phyloP scores from a whole-genome alignment of 2,329 filamentous ascomycete genomes.

The Coniochaeta hoffmannii region DNA sequence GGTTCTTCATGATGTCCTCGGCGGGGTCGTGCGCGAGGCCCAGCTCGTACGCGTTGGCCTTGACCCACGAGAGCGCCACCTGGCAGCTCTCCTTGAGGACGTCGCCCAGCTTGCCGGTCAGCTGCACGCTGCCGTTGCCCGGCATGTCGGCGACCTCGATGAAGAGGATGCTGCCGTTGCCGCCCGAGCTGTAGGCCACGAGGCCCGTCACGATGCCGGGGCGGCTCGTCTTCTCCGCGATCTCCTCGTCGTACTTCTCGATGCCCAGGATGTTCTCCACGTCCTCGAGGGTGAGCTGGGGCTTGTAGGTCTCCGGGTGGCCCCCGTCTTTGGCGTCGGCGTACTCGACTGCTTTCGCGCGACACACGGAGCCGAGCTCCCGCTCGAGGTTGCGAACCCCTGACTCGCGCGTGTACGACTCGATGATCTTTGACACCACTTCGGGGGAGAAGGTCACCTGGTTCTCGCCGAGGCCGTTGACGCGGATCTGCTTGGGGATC shows the following conservation, averaged over 20 bases:
- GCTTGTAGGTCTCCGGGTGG: conserved; percentile 61
- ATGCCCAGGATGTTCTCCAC: conserved; percentile 87
- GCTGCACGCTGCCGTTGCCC: conserved; percentile 81
- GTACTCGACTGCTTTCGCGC: conserved; percentile 90
- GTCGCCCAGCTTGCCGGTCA: conserved; percentile 93
- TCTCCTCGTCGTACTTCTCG: conserved; percentile 91
- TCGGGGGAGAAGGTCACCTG: conserved; percentile 73
- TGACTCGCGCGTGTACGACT: conserved; percentile 91
- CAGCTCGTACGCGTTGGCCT: conserved; percentile 87
- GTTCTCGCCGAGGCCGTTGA: conserved; percentile 73
- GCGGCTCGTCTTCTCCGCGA: conserved; percentile 75
- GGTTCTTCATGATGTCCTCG: conserved; percentile 92
- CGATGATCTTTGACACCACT: conserved; percentile 91
- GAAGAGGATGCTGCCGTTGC: conserved; percentile 93
- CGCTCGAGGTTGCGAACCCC: conserved; percentile 94
- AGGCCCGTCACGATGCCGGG: conserved; percentile 94
- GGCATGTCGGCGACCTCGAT: conserved; percentile 99
- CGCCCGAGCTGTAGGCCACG: conserved; percentile 87
- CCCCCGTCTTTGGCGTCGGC: conserved; percentile 79
- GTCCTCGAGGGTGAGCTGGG: conserved; percentile 67
- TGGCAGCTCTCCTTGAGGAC: conserved; percentile 97
- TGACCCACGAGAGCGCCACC: conserved; percentile 94
- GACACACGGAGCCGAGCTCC: conserved; percentile 89
- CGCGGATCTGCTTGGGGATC: conserved; percentile 90
- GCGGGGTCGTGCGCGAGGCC: conserved; percentile 72